phyloP scores from a whole-genome alignment of 805 yeast genomes.

The Saturnispora ahearnii region DNA sequence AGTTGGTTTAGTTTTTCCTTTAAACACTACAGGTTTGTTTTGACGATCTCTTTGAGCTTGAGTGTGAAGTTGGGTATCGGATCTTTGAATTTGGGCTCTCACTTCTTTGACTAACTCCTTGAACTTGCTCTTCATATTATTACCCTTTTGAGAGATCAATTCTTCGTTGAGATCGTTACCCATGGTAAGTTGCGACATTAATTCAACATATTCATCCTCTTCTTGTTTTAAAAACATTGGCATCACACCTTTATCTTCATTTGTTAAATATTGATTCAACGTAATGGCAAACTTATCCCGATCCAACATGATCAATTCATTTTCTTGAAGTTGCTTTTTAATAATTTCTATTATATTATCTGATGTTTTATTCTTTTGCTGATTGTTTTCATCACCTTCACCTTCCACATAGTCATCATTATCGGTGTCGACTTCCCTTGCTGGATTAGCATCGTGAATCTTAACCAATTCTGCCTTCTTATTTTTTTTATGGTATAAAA shows the following conservation, averaged over 20 bases:
- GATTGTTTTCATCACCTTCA: conserved; percentile 13
- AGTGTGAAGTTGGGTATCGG: background rate
- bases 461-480: conserved; percentile 12
- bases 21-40: background rate
- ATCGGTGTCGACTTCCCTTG: conserved; percentile 1
- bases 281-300: conserved; percentile 70
- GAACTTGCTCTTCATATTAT: conserved; percentile 24
- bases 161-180: conserved; percentile 18
- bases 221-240: conserved; percentile 49
- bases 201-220: conserved; percentile 40
- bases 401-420: background rate
- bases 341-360: conserved; percentile 41
- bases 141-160: conserved; percentile 9
- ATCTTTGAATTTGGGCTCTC: conserved; percentile 16
- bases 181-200: conserved; percentile 37
- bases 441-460: background rate
- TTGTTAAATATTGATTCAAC: background rate
- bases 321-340: conserved; percentile 49
- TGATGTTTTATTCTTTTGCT: conserved; percentile 18
- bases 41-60: background rate
- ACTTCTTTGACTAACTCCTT: conserved; percentile 23
- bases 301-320: conserved; percentile 60
- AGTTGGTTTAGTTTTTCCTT: background rate
- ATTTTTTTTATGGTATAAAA: conserved; percentile 50
- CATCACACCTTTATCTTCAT: conserved; percentile 2